Percentiles rank a stretch among this genome's conserved stretches.
Conservation (phyloP, 2,329 filamentous ascomycete species). For the Pyrenochaeta sp. region DNA sequence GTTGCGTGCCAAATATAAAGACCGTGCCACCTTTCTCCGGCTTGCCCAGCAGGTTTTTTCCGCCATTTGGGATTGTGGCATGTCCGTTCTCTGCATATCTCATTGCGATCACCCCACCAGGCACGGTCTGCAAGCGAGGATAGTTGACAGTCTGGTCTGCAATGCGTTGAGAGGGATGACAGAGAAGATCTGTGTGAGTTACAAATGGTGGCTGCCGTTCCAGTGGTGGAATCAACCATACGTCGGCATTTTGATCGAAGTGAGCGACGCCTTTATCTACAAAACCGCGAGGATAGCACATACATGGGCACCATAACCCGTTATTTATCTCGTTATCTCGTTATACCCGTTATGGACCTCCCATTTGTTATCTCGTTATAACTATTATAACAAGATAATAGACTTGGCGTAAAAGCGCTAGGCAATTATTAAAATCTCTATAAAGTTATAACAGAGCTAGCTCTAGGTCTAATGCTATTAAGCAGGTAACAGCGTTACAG, state of each 20-base stretch:
- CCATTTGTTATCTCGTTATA: conserved; percentile 1
- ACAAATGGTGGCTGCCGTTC: not conserved
- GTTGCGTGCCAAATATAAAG: conserved; percentile 8
- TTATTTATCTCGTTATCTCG: not conserved
- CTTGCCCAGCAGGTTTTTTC: conserved; percentile 1
- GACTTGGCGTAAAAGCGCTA: not conserved
- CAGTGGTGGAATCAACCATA: conserved; percentile 1
- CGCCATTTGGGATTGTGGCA: conserved; percentile 2
- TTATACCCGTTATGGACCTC: not conserved
- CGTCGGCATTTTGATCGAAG: conserved; percentile 3
- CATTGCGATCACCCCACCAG: conserved; percentile 1
- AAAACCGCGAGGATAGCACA: conserved; percentile 5
- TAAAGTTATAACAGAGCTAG: conserved; percentile 1
- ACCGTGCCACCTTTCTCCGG: conserved; percentile 5
- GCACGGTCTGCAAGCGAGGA: conserved; percentile 2
- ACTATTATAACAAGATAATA: not conserved
- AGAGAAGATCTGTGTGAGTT: not conserved
- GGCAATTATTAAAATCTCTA: not conserved
- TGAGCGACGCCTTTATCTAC: not conserved
- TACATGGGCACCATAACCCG: not conserved
- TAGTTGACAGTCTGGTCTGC: conserved; percentile 9
- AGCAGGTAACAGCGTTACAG: conserved; percentile 2
- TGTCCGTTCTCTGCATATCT: conserved; percentile 7
- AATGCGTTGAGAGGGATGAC: conserved; percentile 6
- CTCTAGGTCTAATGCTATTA: not conserved